These are phyloP conservation scores for Paspalum notatum DNA, from an alignment of 176 grass and related monocot species.

Conservation along the genomic window DNA sequence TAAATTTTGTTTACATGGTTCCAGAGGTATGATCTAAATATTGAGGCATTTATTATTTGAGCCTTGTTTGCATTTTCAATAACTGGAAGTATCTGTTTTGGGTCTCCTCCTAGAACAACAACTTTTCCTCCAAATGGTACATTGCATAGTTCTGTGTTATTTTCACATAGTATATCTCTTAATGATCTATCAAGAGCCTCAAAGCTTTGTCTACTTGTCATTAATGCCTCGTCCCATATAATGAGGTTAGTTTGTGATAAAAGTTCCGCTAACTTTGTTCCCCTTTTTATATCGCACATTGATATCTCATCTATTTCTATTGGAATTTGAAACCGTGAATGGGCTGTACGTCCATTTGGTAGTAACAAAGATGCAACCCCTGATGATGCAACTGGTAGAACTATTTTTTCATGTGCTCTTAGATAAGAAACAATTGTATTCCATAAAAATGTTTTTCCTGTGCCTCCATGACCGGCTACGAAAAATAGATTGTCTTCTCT, in stretches of 20 bases:
- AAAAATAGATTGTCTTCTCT: background rate
- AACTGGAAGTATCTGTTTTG: background rate
- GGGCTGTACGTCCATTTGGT: background rate
- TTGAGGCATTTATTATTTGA: background rate
- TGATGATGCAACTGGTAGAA: background rate
- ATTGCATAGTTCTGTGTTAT: background rate
- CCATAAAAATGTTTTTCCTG: constrained; percentile 20
- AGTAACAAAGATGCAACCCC: background rate
- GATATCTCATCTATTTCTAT: background rate
- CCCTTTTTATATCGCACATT: constrained; percentile 4
- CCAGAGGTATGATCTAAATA: background rate
- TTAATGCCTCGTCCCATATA: constrained; percentile 28
- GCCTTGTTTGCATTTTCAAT: background rate
- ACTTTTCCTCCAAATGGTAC: background rate
- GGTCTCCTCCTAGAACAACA: constrained; percentile 14
- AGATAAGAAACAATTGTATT: background rate
- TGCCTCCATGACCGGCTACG: background rate
- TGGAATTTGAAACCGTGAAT: constrained; percentile 30
- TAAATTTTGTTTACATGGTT: accelerated
- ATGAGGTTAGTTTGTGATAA: background rate
- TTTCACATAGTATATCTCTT: background rate
- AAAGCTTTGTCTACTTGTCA: constrained; percentile 17
- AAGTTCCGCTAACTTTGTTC: background rate
- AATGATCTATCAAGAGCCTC: constrained; percentile 13
- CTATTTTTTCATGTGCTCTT: background rate